Percentiles rank a stretch among this genome's conserved stretches.
Conservation (phyloP, 2,329 filamentous ascomycete species). For the Beauveria bassiana region DNA sequence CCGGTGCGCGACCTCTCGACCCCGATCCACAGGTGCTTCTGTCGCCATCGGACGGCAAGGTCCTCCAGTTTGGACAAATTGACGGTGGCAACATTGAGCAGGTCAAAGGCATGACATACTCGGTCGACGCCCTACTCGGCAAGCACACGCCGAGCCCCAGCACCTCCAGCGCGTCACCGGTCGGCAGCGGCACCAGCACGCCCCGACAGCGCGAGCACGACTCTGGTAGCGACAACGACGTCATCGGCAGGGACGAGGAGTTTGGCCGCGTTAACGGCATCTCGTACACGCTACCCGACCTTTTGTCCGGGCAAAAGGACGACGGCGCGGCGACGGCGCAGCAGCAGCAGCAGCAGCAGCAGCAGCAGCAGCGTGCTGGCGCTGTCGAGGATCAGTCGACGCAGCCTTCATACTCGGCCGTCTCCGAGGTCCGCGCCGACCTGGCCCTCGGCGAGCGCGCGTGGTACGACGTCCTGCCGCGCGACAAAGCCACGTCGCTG, state of each 20-base stretch:
- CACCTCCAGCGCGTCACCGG: conserved; percentile 32
- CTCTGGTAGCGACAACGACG: conserved; percentile 51
- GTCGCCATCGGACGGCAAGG: conserved; percentile 81
- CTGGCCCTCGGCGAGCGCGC: conserved; percentile 63
- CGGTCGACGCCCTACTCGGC: conserved; percentile 83
- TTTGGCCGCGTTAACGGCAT: conserved; percentile 94
- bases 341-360: not conserved
- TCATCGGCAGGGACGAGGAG: conserved; percentile 76
- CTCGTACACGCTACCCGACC: conserved; percentile 80
- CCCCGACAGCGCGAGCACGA: conserved; percentile 22
- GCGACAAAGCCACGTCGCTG: conserved; percentile 60
- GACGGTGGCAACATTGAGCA: conserved; percentile 94
- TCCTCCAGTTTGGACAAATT: conserved; percentile 88
- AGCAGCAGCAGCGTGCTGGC: not conserved
- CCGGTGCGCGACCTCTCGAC: conserved; percentile 77
- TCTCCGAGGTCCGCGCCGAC: conserved; percentile 76
- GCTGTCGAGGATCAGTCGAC: conserved; percentile 66
- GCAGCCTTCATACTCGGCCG: conserved; percentile 53
- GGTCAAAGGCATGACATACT: conserved; percentile 98
- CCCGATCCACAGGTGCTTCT: conserved; percentile 71
- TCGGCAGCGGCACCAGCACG: conserved; percentile 16
- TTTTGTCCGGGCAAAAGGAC: conserved; percentile 65
- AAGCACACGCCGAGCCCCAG: conserved; percentile 50
- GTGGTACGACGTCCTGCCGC: conserved; percentile 62
- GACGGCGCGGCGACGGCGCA: conserved; percentile 31